Conservation (phyloP, 257 asterid genomes). For the Osmanthus fragrans region DNA sequence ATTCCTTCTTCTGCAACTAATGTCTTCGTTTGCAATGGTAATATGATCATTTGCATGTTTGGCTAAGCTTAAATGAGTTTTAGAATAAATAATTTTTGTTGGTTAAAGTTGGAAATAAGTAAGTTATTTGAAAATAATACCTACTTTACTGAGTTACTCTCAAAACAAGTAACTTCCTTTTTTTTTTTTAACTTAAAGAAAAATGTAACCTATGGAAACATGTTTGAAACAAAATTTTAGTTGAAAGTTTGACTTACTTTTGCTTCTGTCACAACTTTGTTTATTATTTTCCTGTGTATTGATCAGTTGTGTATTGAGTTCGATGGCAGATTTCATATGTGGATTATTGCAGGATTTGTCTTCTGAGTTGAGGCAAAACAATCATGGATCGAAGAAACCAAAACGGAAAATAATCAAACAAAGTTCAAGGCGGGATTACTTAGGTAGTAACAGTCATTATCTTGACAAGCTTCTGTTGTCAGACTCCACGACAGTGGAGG, state of each 20-base stretch:
- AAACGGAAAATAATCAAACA: conserved; percentile 30
- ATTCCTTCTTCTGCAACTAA: not conserved
- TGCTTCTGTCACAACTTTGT: conserved; percentile 8
- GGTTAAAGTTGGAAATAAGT: not conserved
- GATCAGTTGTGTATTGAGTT: conserved; percentile 2
- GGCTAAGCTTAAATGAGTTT: not conserved
- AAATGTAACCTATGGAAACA: not conserved
- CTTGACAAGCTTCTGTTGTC: conserved; percentile 27
- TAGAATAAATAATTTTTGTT: not conserved
- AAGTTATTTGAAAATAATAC: not conserved
- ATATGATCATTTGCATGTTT: conserved; percentile 3
- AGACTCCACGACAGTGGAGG: conserved; percentile 35
- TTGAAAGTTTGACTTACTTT: conserved; percentile 15
- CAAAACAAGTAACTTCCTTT: not conserved
- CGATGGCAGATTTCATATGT: conserved; percentile 8
- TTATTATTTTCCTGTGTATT: conserved; percentile 21
- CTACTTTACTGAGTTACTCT: not conserved
- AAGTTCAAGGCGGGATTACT: conserved; percentile 23
- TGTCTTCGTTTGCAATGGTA: conserved; percentile 13
- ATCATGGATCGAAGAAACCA: conserved; percentile 28
- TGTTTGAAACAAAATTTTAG: not conserved
- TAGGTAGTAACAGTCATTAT: conserved; percentile 33
- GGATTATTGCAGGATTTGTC: conserved; percentile 28
- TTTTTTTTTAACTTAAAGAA: not conserved
- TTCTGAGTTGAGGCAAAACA: conserved; percentile 32